Percentiles rank a stretch among this genome's conserved stretches.
Conservation (phyloP, 78 protist species). For the Dictyostelium purpureum region DNA sequence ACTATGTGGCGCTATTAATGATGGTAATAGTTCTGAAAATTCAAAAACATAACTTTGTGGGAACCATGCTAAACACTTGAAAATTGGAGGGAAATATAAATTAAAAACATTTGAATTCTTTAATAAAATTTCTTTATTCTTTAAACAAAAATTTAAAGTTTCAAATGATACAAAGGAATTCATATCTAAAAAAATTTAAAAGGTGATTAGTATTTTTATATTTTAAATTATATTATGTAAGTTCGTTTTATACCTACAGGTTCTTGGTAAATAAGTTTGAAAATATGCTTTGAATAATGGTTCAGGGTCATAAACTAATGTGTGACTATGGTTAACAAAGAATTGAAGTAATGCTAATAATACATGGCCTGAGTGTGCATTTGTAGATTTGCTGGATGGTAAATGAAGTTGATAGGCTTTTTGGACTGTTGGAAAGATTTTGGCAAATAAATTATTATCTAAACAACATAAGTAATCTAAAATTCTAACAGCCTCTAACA, state of each 20-base stretch:
- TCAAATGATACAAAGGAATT: constrained; percentile 67
- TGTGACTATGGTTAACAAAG: constrained; percentile 72
- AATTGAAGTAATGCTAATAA: constrained; percentile 61
- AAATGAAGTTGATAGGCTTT: constrained; percentile 77
- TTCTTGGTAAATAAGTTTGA: constrained; percentile 64
- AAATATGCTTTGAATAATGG: constrained; percentile 73
- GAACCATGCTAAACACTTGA: constrained; percentile 76
- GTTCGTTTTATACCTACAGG: constrained; percentile 21
- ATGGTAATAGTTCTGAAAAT: constrained; percentile 65
- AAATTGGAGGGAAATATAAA: constrained; percentile 67
- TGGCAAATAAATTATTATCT: constrained; percentile 52
- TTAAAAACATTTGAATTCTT: constrained; percentile 45
- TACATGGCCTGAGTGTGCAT: constrained; percentile 57
- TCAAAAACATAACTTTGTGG: constrained; percentile 54
- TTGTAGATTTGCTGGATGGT: constrained; percentile 45
- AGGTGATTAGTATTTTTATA: background rate
- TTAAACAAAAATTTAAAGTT: constrained; percentile 57
- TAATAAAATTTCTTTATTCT: constrained; percentile 25
- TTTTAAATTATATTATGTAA: background rate
- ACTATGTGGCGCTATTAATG: constrained; percentile 32
- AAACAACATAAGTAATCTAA: constrained; percentile 56
- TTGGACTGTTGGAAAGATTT: constrained; percentile 70
- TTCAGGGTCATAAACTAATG: constrained; percentile 75
- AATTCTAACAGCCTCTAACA: constrained; percentile 48
- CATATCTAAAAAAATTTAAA: background rate